Conservation (phyloP, 2,329 filamentous ascomycete species). For the Purpureocillium lavendulum region DNA sequence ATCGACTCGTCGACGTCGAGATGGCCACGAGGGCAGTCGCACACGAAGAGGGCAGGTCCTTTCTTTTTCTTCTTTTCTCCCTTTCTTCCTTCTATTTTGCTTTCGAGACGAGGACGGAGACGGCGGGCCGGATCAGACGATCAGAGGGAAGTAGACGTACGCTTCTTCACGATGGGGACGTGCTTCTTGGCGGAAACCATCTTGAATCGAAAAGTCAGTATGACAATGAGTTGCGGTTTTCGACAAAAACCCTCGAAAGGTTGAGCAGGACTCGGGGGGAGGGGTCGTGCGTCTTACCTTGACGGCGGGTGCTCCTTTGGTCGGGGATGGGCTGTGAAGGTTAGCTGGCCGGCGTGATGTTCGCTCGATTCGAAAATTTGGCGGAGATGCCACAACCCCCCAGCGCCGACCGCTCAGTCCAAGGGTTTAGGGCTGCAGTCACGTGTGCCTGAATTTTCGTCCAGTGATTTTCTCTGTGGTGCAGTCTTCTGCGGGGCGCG, state of each 20-base stretch:
- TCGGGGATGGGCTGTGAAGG: slow-evolving; percentile 24
- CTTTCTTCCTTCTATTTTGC: too few species aligned
- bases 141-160: slow-evolving; percentile 52
- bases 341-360: slow-evolving; percentile 22
- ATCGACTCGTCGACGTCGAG: too few species aligned
- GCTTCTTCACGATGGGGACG: slow-evolving; percentile 99
- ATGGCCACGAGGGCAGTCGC: too few species aligned
- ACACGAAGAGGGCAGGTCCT: too few species aligned
- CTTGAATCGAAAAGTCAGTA: slow-evolving; percentile 40
- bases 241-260: too few species aligned
- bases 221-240: slow-evolving; percentile 4
- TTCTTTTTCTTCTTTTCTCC: too few species aligned
- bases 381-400: slow-evolving; percentile 19
- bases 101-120: too few species aligned
- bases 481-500: background rate
- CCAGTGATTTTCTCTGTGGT: too few species aligned
- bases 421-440: slow-evolving; percentile 26
- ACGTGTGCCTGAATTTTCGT: slow-evolving; percentile 13
- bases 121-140: too few species aligned
- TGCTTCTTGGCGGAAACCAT: slow-evolving; percentile 99
- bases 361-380: slow-evolving; percentile 26
- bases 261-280: too few species aligned
- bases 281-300: slow-evolving; percentile 23
- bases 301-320: slow-evolving; percentile 29
- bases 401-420: slow-evolving; percentile 9